phyloP scores from a whole-genome alignment of 31 red algal species.

The Porphyra umbilicalis region DNA sequence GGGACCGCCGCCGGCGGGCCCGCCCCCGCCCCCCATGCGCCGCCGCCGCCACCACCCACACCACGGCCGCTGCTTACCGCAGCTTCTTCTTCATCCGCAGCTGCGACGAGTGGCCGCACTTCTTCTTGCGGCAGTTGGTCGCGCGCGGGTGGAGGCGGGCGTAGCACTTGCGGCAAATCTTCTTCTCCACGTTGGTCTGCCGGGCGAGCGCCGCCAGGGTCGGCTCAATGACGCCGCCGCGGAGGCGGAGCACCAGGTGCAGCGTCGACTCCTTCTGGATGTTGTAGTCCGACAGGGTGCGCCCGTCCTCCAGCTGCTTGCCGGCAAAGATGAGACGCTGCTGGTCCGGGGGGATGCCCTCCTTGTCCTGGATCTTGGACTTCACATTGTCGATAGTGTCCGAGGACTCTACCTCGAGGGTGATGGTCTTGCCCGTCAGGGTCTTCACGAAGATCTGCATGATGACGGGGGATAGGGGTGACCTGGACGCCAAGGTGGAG shows the following conservation, averaged over 20 bases:
- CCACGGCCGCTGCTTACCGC: too few relatives aligned
- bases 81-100: slow-evolving; percentile 48
- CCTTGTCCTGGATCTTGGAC: slow-evolving; percentile 97
- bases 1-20: too few relatives aligned
- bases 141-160: slow-evolving; percentile 84
- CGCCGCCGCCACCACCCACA: too few relatives aligned
- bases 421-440: slow-evolving; percentile 84
- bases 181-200: slow-evolving; percentile 93
- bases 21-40: too few relatives aligned
- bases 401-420: slow-evolving; percentile 97
- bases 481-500: slow-evolving; percentile 17
- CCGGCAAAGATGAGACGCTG: slow-evolving; percentile 96
- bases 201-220: slow-evolving; percentile 94
- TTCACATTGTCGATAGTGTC: slow-evolving; percentile 98
- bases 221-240: slow-evolving; percentile 97
- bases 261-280: slow-evolving; percentile 99
- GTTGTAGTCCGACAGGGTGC: slow-evolving; percentile 96
- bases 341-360: slow-evolving; percentile 93
- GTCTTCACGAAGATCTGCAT: slow-evolving; percentile 79
- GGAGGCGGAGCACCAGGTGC: slow-evolving; percentile 91
- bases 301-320: slow-evolving; percentile 95
- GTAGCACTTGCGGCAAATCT: slow-evolving; percentile 99
- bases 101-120: slow-evolving; percentile 88
- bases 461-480: background rate
- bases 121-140: slow-evolving; percentile 99